A percentile compares a stretch with the other conserved stretches of the same genome.
phyloP scores from a whole-genome alignment of 495 filamentous ascomycete species.

The Staphylotrichum longicolle region DNA sequence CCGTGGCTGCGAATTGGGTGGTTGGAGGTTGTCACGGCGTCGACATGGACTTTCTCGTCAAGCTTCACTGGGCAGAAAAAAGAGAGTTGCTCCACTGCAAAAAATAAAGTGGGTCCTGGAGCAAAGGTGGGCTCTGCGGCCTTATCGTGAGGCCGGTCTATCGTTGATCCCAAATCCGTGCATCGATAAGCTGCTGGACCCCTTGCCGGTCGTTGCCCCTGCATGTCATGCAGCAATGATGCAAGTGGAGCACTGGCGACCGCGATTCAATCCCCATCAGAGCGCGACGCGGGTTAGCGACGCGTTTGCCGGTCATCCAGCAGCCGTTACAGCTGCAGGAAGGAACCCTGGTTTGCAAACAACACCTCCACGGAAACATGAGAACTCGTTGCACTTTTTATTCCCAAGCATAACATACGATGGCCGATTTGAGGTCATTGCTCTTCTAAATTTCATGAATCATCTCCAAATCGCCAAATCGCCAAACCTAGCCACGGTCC shows the following conservation, averaged over 20 bases:
- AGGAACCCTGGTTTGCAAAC: neutral
- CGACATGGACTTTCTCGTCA: conserved; percentile 16
- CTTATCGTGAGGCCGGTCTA: conserved; percentile 21
- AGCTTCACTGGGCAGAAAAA: conserved; percentile 29
- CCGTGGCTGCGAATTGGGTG: conserved; percentile 6
- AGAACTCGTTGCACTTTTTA: neutral
- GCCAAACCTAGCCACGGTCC: no score
- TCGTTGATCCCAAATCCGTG: conserved; percentile 29
- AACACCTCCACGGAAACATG: neutral
- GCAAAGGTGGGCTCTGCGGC: conserved; percentile 15
- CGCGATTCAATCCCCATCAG: neutral
- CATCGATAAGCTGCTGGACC: neutral
- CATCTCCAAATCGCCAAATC: no score
- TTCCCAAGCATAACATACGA: neutral
- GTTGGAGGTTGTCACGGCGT: conserved; percentile 12
- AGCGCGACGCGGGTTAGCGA: conserved; percentile 18
- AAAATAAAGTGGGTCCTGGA: conserved; percentile 26
- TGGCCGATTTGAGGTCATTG: neutral
- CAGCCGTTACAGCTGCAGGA: no score
- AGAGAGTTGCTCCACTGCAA: conserved; percentile 22
- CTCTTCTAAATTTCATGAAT: neutral
- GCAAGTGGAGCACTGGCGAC: conserved; percentile 14
- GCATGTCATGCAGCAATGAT: conserved; percentile 17
- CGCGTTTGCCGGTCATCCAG: neutral
- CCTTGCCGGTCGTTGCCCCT: neutral